Percentiles rank a stretch among this genome's conserved stretches.
Evolutionary conservation across 2,329 filamentous ascomycete species (phyloP).

Genomic region (Aspergillus puulaauensis): DNA sequence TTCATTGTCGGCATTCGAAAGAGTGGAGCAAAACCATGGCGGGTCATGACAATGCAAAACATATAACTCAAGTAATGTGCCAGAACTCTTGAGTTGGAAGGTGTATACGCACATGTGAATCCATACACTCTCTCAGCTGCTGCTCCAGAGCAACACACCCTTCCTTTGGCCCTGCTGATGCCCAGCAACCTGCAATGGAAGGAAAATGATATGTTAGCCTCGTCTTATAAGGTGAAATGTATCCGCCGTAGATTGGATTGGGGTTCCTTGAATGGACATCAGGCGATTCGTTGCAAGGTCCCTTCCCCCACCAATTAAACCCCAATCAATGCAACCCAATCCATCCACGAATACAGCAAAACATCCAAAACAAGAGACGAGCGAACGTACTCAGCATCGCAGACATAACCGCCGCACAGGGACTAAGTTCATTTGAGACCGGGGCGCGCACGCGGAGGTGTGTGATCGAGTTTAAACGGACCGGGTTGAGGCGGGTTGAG

Average conservation of each 20-base stretch:
- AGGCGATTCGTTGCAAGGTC: not conserved
- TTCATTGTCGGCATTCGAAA: not conserved
- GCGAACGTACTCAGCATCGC: constrained; percentile 61
- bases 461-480: constrained; percentile 48
- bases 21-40: not conserved
- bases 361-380: not conserved
- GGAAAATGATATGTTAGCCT: not conserved
- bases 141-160: constrained; percentile 62
- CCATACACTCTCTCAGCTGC: constrained; percentile 71
- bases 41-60: not conserved
- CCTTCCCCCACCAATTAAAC: not conserved
- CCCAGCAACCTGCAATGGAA: constrained; percentile 44
- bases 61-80: not conserved
- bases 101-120: constrained; percentile 63
- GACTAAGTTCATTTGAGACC: constrained; percentile 61
- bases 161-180: constrained; percentile 48
- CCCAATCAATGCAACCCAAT: not conserved
- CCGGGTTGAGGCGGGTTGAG: constrained; percentile 45
- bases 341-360: constrained; percentile 24
- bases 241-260: not conserved
- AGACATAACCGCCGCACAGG: constrained; percentile 66
- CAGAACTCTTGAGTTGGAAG: not conserved
- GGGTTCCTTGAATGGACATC: not conserved
- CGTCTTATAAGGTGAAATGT: not conserved
- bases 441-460: constrained; percentile 65